Evolutionary conservation across 805 yeast genomes (phyloP), one percentile per base, ranked within the genome.

Genomic region (Vanderwaltozyma verrucispora): DNA sequence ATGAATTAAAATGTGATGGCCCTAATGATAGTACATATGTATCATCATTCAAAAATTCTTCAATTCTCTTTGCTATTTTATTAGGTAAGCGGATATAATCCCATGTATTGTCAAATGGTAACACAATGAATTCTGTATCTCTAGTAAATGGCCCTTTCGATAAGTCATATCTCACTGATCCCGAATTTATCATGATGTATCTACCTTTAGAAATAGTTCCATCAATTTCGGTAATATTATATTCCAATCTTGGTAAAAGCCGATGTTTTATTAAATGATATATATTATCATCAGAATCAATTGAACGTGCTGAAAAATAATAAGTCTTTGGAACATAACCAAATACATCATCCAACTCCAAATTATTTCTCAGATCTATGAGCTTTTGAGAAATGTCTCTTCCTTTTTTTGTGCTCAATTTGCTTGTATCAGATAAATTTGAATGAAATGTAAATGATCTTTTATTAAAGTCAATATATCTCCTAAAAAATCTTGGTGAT

Each of bases 61-160:
- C 67, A 0, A 87, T 62, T 40, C 62, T 54, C 7, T 63, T 42
- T 0, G 94, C 95, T 4, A 77, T 51, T 2, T 59, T 42, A 37
- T 68, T 65, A 0, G 92, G 84, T 2, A 88, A 56, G 5, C 69
- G 63, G 12, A 88, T 56, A 35, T 70, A 74, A 24, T 68, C 72
- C 96, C 96, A 89, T 29, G 69, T 69, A 51, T 87, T 86, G 37
- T 74, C 68, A 60, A 86, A 88, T 0, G 97, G 96, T 0, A 94
- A 77, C 1, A 89, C 83, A 31, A 81, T 83, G 53, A 69, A 89
- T 47, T 81, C 81, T 0, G 89, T 69, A 56, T 87, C 94, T 31
- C 64, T 63, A 0, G 95, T 87, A 54, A 80, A 88, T 2, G 80
- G 77, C 0, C 96, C 97, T 53, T 77, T 73, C 62, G 80, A 81